Evolutionary conservation across 2,329 filamentous ascomycete species (phyloP), one percentile per base, ranked within the genome.

Genomic region (Myotisia sp.): DNA sequence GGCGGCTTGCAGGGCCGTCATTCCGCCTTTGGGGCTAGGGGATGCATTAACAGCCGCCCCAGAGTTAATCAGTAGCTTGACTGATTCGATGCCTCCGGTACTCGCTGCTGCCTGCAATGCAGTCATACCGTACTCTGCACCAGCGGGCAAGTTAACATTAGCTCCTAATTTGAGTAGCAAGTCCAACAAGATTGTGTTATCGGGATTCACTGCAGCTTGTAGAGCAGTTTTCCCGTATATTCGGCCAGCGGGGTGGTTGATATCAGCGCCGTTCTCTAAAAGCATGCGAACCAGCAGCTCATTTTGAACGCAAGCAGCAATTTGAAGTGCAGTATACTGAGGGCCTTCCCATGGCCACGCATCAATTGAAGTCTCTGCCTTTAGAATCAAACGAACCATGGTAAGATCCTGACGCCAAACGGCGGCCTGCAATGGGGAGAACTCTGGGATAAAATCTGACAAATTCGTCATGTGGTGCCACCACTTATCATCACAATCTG

Each of bases 131-230:
- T 13, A 16, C 13, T 27, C 13, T 4, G 10, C 7, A 4, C 26
- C 26, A 27, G 26, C 7, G 8, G 6, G 6, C 13, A 16, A 12
- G 32, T 51, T 46, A 13, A 53, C 41, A 44, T 55, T 46, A 6
- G 62, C 62, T 2, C 60, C 60, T 20, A 42, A 8, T 8, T 3
- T 3, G 6, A 33, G 12, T 3, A 33, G 14, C 4, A 33, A 1
- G 3, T 17, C 7, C 12, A 26, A 13, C 3, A 33, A 5, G 8
- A 5, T 13, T 18, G 13, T 16, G 18, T 20, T 24, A 13, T 5
- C 6, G 6, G 30, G 6, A 3, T 10, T 6, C 8, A 24, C 13
- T 9, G 30, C 30, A 18, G 13, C 20, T 16, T 33, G 30, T 9
- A 33, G 30, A 4, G 30, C 30, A 20, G 30, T 33, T 10, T 12